Evolutionary conservation across 805 yeast species (phyloP), one percentile per base, ranked within the genome.

Genomic region (Candida coleopterorum): DNA sequence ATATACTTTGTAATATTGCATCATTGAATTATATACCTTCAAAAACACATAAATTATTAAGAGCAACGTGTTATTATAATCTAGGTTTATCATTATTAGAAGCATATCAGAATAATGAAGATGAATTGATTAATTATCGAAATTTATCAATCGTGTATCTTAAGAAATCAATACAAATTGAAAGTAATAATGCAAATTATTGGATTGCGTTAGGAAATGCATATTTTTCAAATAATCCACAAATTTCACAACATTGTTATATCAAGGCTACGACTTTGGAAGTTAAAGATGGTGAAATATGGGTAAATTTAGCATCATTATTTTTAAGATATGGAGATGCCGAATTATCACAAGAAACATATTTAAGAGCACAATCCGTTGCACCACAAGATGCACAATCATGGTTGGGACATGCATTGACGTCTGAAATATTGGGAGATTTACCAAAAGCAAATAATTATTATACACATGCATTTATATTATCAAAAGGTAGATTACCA

Each of bases 221-320:
- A 0, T 75, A 86, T 6, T 70, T 80, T 37, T 61, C 76, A 3
- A 58, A 68, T 4, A 83, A 78, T 45, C 80, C 90, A 0, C 72
- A 74, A 32, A 83, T 86, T 6, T 69, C 97, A 0, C 99, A 93
- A 58, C 99, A 93, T 60, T 87, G 96, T 55, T 86, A 85, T 49
- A 84, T 93, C 48, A 82, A 85, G 44, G 89, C 97, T 0, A 61
- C 80, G 2, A 70, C 85, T 0, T 58, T 88, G 26, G 81, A 85
- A 32, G 75, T 84, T 6, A 75, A 76, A 36, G 85, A 84, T 38
- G 74, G 81, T 3, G 62, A 62, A 12, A 72, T 80, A 4, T 93
- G 97, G 96, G 72, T 80, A 11, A 85, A 86, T 47, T 62, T 93
- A 40, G 96, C 95, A 0, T 73, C 84, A 6, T 63, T 93, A 24